phyloP scores from a whole-genome alignment of 2,329 filamentous ascomycete genomes.

The Conoideocrella luteorostrata region DNA sequence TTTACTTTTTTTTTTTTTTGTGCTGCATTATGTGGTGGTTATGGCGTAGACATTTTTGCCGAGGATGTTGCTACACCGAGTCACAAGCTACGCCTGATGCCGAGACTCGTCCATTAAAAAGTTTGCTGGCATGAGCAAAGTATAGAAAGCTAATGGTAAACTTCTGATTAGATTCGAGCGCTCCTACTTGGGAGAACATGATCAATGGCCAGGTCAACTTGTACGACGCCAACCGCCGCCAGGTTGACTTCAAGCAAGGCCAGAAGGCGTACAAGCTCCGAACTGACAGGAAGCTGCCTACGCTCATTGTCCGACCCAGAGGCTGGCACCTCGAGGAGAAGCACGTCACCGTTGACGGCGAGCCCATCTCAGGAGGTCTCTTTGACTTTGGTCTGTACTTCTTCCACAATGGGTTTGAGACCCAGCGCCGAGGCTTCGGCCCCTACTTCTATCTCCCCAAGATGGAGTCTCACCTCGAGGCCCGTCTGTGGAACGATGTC shows the following conservation, averaged over 20 bases:
- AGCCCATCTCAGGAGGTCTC: conserved; percentile 84
- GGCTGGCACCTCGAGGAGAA: conserved; percentile 99
- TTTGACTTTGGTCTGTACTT: conserved; percentile 99
- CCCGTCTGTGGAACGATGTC: conserved; percentile 93
- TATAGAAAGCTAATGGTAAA: too few species aligned
- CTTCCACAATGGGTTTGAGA: conserved; percentile 93
- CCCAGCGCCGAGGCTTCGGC: conserved; percentile 74
- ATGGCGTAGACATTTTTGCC: too few species aligned
- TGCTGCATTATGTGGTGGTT: too few species aligned
- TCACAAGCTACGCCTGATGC: too few species aligned
- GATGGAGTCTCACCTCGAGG: conserved; percentile 97
- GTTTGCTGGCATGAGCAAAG: too few species aligned
- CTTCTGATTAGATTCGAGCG: conserved; percentile 66
- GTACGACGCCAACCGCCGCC: conserved; percentile 87
- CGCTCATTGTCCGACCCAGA: conserved; percentile 87
- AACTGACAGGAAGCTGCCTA: conserved; percentile 77
- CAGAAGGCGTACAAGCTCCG: conserved; percentile 96
- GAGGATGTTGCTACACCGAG: too few species aligned
- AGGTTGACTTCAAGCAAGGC: conserved; percentile 95
- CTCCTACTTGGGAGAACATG: conserved; percentile 99
- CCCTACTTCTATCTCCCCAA: conserved; percentile 98
- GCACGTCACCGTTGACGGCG: conserved; percentile 91
- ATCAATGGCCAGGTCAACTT: conserved; percentile 97
- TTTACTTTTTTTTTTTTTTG: neutral
- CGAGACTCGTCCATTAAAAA: too few species aligned